A percentile compares a stretch with the other conserved stretches of the same genome.
These are phyloP conservation scores for Allium fistulosum DNA, from an alignment of 106 monocot species.

Conservation along the genomic window DNA sequence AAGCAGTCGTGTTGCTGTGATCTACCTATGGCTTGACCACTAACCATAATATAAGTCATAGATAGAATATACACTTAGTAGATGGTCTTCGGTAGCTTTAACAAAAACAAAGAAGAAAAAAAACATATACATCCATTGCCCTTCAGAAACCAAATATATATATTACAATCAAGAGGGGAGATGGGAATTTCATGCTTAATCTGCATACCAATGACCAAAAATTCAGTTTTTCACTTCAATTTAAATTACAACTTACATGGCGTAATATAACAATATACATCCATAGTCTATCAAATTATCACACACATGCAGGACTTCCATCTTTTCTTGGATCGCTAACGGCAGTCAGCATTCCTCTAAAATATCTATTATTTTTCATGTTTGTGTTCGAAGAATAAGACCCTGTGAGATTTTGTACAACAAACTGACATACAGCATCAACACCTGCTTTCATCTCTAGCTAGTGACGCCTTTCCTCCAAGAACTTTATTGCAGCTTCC, in stretches of 20 bases:
- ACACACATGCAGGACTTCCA: constrained; percentile 72
- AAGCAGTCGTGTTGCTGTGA: too few species aligned
- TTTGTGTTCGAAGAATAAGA: constrained; percentile 3
- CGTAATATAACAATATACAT: too few species aligned
- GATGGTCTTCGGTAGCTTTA: too few species aligned
- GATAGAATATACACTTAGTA: too few species aligned
- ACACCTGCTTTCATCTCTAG: constrained; percentile 15
- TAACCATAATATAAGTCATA: too few species aligned
- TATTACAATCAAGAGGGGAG: too few species aligned
- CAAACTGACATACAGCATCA: constrained; percentile 60
- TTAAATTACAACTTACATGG: neutral
- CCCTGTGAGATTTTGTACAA: constrained; percentile 54
- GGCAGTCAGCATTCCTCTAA: constrained; percentile 71
- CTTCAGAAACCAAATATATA: too few species aligned
- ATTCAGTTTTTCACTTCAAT: neutral
- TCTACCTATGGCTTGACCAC: too few species aligned
- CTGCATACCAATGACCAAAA: neutral
- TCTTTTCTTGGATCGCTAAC: constrained; percentile 96
- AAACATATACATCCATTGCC: too few species aligned
- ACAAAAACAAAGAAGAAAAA: too few species aligned
- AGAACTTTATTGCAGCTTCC: constrained; percentile 23
- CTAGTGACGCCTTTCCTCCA: constrained; percentile 55
- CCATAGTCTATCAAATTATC: neutral
- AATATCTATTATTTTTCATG: constrained; percentile 4
- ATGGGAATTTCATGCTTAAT: neutral